Conservation (phyloP, 768 basidiomycete genomes). For the Leccinum subtestaceum region DNA sequence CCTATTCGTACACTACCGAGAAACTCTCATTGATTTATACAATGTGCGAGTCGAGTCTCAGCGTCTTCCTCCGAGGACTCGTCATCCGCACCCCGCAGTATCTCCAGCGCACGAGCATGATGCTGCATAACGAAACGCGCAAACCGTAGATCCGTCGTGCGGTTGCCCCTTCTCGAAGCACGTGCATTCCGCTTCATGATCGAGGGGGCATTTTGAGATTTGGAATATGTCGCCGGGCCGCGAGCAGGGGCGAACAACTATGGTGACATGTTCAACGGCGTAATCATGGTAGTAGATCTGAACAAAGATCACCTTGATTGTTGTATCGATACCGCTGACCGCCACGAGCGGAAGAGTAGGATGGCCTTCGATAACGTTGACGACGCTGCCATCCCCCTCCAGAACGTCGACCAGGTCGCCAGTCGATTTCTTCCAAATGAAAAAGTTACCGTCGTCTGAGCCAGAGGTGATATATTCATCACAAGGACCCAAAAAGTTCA, state of each 20-base stretch:
- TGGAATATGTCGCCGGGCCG: conserved; percentile 51
- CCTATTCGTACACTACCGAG: conserved; percentile 1
- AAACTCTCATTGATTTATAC: conserved; percentile 29
- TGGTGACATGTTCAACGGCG: neutral
- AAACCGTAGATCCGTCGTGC: conserved; percentile 22
- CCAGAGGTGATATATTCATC: conserved; percentile 82
- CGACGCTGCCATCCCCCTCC: conserved; percentile 78
- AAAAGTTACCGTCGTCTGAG: conserved; percentile 85
- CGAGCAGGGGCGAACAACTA: conserved; percentile 67
- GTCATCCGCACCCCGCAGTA: conserved; percentile 23
- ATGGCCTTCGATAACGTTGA: conserved; percentile 86
- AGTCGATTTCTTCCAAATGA: conserved; percentile 76
- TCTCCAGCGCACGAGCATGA: conserved; percentile 25
- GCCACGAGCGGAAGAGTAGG: conserved; percentile 77
- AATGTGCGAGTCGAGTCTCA: conserved; percentile 25
- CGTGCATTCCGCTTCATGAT: conserved; percentile 59
- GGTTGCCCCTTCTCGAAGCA: conserved; percentile 27
- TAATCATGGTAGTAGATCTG: conserved; percentile 1
- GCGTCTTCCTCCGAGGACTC: conserved; percentile 20
- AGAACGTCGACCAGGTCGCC: conserved; percentile 69
- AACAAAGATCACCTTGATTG: conserved; percentile 62
- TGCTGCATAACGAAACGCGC: conserved; percentile 33
- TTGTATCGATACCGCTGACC: conserved; percentile 82
- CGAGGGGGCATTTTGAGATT: conserved; percentile 44
- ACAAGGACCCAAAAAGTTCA: conserved; percentile 77